These are phyloP conservation scores for Ruellia speciosa DNA, from an alignment of 305 asterid species.

Conservation along the genomic window DNA sequence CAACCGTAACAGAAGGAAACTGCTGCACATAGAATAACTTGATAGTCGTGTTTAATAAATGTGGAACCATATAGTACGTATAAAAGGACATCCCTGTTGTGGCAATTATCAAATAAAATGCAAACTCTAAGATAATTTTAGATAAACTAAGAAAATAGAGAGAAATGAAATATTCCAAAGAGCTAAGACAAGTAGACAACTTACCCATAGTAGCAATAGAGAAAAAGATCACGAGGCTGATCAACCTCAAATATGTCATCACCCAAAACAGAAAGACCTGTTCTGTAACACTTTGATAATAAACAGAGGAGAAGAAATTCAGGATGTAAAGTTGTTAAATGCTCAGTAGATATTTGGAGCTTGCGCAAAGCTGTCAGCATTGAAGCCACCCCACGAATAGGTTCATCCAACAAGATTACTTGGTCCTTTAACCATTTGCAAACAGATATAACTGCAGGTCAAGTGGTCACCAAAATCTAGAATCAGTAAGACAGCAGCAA, in stretches of 20 bases:
- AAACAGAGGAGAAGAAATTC: constrained; percentile 81
- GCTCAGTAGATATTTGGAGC: constrained; percentile 69
- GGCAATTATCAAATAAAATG: background rate
- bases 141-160: constrained; percentile 4
- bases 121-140: background rate
- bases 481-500: constrained; percentile 20
- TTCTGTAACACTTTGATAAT: constrained; percentile 70
- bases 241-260: constrained; percentile 72
- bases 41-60: background rate
- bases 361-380: constrained; percentile 65
- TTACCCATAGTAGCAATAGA: constrained; percentile 90
- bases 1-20: background rate
- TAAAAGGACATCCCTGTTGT: background rate
- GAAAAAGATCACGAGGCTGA: constrained; percentile 82
- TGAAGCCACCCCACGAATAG: constrained; percentile 84
- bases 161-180: constrained; percentile 11
- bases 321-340: constrained; percentile 75
- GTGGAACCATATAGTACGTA: background rate
- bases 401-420: constrained; percentile 57
- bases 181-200: constrained; percentile 30
- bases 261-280: constrained; percentile 66
- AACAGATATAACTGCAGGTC: constrained; percentile 61
- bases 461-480: constrained; percentile 18
- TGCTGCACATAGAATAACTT: background rate
- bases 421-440: constrained; percentile 81